A percentile compares a stretch with the other conserved stretches of the same genome.
phyloP scores from a whole-genome alignment of 805 yeast species.

The Candida sanyiensis region DNA sequence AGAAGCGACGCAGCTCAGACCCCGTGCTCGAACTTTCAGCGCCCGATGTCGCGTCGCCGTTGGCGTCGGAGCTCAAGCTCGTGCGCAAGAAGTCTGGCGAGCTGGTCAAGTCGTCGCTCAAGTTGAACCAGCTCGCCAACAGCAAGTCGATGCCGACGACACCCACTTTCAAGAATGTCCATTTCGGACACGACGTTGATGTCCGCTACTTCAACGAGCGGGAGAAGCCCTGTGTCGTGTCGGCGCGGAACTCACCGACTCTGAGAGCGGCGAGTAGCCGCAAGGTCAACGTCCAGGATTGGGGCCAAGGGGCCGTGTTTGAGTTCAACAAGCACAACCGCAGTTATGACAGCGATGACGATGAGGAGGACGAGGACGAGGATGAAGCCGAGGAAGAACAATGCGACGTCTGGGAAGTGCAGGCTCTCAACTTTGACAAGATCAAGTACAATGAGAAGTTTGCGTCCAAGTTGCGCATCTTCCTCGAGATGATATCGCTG shows the following conservation, averaged over 20 bases:
- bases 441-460: constrained; percentile 43
- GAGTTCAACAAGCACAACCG: constrained; percentile 14
- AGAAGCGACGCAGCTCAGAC: constrained; percentile 17
- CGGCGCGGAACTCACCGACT: constrained; percentile 59
- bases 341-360: constrained; percentile 17
- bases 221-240: constrained; percentile 74
- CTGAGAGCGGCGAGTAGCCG: constrained; percentile 25
- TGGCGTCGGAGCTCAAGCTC: constrained; percentile 30
- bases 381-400: constrained; percentile 19
- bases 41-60: background rate
- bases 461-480: constrained; percentile 35
- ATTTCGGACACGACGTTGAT: constrained; percentile 65
- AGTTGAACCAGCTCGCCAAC: constrained; percentile 34
- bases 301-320: constrained; percentile 26
- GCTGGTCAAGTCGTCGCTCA: constrained; percentile 68
- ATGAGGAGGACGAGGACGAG: constrained; percentile 17
- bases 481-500: constrained; percentile 59
- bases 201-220: constrained; percentile 66
- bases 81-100: constrained; percentile 89
- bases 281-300: constrained; percentile 9
- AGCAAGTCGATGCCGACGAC: constrained; percentile 44
- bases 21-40: constrained; percentile 1
- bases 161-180: constrained; percentile 70
- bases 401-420: constrained; percentile 39
- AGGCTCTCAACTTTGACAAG: constrained; percentile 36